Conservation (phyloP, 2,329 filamentous ascomycete genomes). For the Nakataea oryzae region DNA sequence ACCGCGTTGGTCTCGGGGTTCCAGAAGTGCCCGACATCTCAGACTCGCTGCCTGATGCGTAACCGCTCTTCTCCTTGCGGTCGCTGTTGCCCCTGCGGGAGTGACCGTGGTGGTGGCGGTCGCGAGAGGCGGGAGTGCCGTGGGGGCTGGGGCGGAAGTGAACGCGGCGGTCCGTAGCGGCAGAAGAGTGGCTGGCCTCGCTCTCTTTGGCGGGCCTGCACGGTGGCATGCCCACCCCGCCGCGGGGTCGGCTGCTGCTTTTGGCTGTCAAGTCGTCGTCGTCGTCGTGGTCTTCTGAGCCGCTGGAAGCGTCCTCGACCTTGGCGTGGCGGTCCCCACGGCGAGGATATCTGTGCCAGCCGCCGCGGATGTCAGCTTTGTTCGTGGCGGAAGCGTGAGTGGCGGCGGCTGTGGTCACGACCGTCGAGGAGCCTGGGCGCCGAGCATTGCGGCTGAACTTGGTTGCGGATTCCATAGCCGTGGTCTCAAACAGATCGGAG, state of each 20-base stretch:
- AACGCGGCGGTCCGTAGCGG: background rate
- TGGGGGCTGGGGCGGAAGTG: background rate
- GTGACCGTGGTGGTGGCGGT: background rate
- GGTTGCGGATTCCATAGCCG: background rate
- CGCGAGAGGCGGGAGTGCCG: background rate
- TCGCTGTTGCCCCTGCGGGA: background rate
- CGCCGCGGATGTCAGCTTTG: background rate
- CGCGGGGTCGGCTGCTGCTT: too few species aligned
- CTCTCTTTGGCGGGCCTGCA: background rate
- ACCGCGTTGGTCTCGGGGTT: background rate
- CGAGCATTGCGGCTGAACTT: too few species aligned
- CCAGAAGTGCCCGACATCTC: background rate
- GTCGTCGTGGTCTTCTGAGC: background rate
- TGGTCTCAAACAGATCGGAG: background rate
- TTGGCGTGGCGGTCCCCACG: background rate
- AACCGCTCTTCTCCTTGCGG: background rate
- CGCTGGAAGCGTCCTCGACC: background rate
- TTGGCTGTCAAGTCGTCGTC: background rate
- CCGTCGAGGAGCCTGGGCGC: too few species aligned
- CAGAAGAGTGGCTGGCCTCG: background rate
- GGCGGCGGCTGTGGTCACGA: too few species aligned
- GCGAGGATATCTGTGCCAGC: background rate
- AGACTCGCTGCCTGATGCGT: background rate
- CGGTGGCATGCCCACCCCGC: background rate
- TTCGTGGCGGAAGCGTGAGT: background rate